A percentile compares a stretch with the other conserved stretches of the same genome.
Conservation (phyloP, 352 stramenopile species). For the Globisporangium nunn region DNA sequence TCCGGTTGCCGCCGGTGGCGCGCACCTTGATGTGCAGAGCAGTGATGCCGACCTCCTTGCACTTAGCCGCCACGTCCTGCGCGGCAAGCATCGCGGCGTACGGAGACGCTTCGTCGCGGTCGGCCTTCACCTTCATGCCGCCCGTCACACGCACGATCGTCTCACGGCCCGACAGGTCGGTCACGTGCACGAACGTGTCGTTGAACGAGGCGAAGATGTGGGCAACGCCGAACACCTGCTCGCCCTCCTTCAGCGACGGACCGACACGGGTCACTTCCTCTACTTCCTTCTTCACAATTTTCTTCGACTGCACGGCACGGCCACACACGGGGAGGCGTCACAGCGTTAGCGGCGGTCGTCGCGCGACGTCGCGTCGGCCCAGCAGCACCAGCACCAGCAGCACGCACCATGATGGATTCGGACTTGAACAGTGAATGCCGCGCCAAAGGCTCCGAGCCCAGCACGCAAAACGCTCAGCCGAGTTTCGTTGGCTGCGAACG, state of each 20-base stretch:
- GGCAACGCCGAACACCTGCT: conserved; percentile 98
- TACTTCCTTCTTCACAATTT: conserved; percentile 85
- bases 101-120: conserved; percentile 98
- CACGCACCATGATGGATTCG: conserved; percentile 85
- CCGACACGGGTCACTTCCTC: conserved; percentile 91
- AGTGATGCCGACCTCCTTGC: conserved; percentile 98
- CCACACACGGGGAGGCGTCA: background rate
- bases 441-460: conserved; percentile 7
- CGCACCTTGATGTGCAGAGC: conserved; percentile 99
- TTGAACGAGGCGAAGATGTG: conserved; percentile 99
- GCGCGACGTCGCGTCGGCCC: no score
- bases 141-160: conserved; percentile 99
- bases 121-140: conserved; percentile 99
- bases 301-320: conserved; percentile 51
- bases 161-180: conserved; percentile 98
- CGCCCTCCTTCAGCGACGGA: conserved; percentile 93
- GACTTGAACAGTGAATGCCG: conserved; percentile 80
- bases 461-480: background rate
- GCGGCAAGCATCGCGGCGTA: conserved; percentile 99
- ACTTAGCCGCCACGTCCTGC: conserved; percentile 96
- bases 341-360: no score
- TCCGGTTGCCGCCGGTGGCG: conserved; percentile 98
- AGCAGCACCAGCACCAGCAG: background rate
- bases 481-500: background rate
- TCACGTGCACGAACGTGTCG: conserved; percentile 99